Evolutionary conservation across 2,329 filamentous ascomycete genomes (phyloP), one percentile per base, ranked within the genome.

Genomic region (Lecanosticta acicola): DNA sequence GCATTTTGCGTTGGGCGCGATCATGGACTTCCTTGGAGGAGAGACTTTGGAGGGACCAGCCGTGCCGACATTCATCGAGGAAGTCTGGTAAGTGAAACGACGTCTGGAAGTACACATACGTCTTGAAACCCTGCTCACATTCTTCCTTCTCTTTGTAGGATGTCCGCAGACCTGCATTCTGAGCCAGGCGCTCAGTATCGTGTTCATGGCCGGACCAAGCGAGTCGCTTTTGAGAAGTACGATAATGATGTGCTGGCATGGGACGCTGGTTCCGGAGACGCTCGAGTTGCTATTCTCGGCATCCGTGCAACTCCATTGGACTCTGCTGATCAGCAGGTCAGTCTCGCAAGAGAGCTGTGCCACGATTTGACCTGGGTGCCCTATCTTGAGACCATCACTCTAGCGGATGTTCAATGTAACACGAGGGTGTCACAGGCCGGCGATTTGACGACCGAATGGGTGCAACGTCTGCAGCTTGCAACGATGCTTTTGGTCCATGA

Each of bases 61-160:
- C n/a, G 49, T 51, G 11, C 49, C 49, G 11, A 39, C 38, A 41
- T 49, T 35, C 4, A 43, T 51, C 16, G 39, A 49, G 11, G 19
- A 35, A 19, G 45, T 51, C 19, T 51, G 26, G 13, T n/a, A n/a
- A n/a, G n/a, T n/a, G n/a, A n/a, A n/a, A n/a, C n/a, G n/a, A n/a
- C n/a, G n/a, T 13, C 18, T 29, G n/a, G n/a, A n/a, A n/a, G n/a
- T n/a, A n/a, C n/a, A n/a, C n/a, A n/a, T n/a, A n/a, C n/a, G n/a
- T n/a, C n/a, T n/a, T n/a, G n/a, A n/a, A n/a, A n/a, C n/a, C n/a
- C n/a, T n/a, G n/a, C n/a, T n/a, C n/a, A n/a, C n/a, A n/a, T n/a
- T n/a, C n/a, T n/a, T n/a, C n/a, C n/a, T n/a, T n/a, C n/a, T n/a
- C n/a, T n/a, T n/a, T n/a, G n/a, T n/a, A n/a, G n/a, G 24, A 37